A percentile compares a stretch with the other conserved stretches of the same genome.
Conservation (phyloP, 1,284 basidiomycete species). For the Tilletiopsis washingtonensis region DNA sequence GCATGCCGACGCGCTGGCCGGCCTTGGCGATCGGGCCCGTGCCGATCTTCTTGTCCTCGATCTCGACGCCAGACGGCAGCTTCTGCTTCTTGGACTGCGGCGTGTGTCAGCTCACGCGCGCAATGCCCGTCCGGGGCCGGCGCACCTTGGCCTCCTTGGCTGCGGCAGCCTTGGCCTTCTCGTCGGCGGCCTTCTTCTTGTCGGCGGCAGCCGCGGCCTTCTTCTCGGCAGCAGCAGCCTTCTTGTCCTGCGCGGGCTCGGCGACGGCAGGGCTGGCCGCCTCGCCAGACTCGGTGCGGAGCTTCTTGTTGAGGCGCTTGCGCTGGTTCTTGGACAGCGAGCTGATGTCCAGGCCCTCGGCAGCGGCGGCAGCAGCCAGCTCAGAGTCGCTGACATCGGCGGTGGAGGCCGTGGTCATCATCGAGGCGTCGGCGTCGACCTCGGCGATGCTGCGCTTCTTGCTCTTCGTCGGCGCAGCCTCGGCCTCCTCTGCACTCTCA, state of each 20-base stretch:
- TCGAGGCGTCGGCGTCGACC: constrained; percentile 47
- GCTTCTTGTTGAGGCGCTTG: constrained; percentile 58
- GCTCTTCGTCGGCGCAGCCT: constrained; percentile 14
- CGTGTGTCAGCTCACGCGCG: background rate
- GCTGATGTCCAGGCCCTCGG: constrained; percentile 40
- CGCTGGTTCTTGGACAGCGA: constrained; percentile 45
- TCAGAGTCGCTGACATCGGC: constrained; percentile 43
- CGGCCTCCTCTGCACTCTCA: constrained; percentile 9
- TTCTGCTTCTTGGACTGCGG: constrained; percentile 47
- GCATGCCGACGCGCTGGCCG: constrained; percentile 74
- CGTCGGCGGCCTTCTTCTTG: constrained; percentile 50
- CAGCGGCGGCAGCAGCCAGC: constrained; percentile 17
- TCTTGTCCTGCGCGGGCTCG: constrained; percentile 44
- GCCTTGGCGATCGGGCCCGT: constrained; percentile 74
- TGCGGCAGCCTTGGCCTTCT: constrained; percentile 37
- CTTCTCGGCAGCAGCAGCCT: constrained; percentile 28
- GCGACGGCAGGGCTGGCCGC: constrained; percentile 50
- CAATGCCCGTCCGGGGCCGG: background rate
- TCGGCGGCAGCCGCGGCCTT: constrained; percentile 33
- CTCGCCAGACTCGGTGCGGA: constrained; percentile 53
- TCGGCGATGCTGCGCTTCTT: constrained; percentile 59
- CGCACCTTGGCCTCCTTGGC: constrained; percentile 20
- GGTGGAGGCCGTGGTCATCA: constrained; percentile 9
- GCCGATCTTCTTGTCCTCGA: constrained; percentile 70
- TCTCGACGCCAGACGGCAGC: constrained; percentile 66